Evolutionary conservation across 2,329 filamentous ascomycete genomes (phyloP).

Genomic region (Catunica adiposa): DNA sequence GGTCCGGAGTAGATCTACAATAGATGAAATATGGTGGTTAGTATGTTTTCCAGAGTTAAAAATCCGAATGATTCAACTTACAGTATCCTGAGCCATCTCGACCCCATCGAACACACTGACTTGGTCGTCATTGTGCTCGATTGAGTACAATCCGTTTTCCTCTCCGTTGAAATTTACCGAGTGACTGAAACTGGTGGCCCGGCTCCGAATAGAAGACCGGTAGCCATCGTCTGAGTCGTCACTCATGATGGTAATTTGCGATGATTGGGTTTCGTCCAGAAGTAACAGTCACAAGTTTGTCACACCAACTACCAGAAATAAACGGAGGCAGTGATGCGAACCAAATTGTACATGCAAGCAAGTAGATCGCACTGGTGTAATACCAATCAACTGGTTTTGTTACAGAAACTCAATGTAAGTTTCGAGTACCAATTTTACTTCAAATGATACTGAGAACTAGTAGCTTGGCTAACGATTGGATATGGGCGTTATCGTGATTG

Average conservation of each 20-base stretch:
- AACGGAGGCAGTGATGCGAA: too few relatives aligned
- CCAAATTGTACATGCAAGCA: too few relatives aligned
- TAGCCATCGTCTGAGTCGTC: neutral
- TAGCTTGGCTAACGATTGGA: too few relatives aligned
- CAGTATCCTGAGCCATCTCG: conserved; percentile 97
- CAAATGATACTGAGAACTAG: too few relatives aligned
- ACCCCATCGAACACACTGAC: conserved; percentile 81
- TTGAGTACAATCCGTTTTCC: conserved; percentile 3
- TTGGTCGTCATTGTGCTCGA: conserved; percentile 45
- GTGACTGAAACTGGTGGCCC: neutral
- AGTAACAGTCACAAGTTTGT: too few relatives aligned
- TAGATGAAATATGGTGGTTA: conserved; percentile 7
- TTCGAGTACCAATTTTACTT: too few relatives aligned
- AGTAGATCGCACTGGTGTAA: too few relatives aligned
- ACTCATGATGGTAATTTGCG: neutral
- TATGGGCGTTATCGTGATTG: too few relatives aligned
- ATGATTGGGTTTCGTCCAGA: too few relatives aligned
- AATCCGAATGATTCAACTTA: conserved; percentile 22
- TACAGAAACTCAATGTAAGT: too few relatives aligned
- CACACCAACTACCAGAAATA: too few relatives aligned
- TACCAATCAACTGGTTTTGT: too few relatives aligned
- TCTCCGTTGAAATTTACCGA: neutral
- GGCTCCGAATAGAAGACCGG: neutral
- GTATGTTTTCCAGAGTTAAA: neutral
- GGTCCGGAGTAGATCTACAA: conserved; percentile 68